Evolutionary conservation across 192 early-diverging fungal genomes (phyloP), one percentile per base, ranked within the genome.

Genomic region (Coemansia sp.): DNA sequence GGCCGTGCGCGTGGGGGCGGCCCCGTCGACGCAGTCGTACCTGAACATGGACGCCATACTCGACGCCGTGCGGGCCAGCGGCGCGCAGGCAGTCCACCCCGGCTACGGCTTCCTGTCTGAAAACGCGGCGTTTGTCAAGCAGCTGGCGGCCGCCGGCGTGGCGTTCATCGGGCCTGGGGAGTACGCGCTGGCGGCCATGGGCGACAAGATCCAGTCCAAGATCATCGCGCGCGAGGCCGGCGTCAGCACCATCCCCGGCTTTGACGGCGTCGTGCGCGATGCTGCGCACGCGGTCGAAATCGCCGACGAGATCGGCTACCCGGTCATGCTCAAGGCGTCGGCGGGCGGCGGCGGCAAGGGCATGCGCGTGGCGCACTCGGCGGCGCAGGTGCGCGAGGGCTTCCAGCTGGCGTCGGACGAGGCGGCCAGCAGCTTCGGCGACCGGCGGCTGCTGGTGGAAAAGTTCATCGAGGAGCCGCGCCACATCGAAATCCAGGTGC

Each of bases 31-130:
- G 14, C 88, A 95, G 75, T 89, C 87, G 47, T 98, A 98, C 84
- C 87, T 98, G 1, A 88, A 88, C 71, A 87, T 95, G 46, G 82
- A 84, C 16, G 91, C 88, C 49, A 94, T 98, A 57, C 63, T 98
- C 59, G 76, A 87, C 6, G 94, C 92, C 33, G 88, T 91, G 53
- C 85, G 90, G 63, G 44, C 82, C 32, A 91, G 92, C 55, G 92
- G 92, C 7, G 91, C 93, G 11, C 87, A 98, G 75, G 96, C 96
- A 21, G 94, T 98, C 47, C 96, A 98, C 69, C 96, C 96, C 0
- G 95, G 91, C 3, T 98, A 98, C 76, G 96, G 96, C 2, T 98
- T 98, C 82, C 84, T 98, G 62, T 92, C 90, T n/a, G 96, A 98
- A 74, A 98, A 96, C 75, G 71, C 87, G 2, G 38, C 73, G 37